Percentiles rank a stretch among this genome's conserved stretches.
These are phyloP conservation scores for Rheum nobile DNA, from an alignment of 148 eudicot species.

Conservation along the genomic window DNA sequence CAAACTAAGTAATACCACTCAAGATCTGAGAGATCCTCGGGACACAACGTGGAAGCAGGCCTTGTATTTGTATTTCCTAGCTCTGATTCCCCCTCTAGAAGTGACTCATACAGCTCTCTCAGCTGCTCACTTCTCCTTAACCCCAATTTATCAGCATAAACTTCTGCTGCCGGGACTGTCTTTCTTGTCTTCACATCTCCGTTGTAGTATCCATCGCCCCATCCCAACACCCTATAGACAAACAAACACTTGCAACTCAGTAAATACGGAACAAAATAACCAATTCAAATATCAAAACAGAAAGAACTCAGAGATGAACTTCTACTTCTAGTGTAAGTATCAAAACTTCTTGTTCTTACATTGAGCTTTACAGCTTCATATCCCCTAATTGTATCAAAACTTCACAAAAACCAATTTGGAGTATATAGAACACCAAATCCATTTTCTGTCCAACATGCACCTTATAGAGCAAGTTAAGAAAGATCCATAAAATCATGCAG, in stretches of 20 bases:
- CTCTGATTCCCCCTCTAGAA: conserved; percentile 29
- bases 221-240: conserved; percentile 37
- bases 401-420: conserved; percentile 84
- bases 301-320: not conserved
- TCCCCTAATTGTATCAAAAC: too few relatives aligned
- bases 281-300: not conserved
- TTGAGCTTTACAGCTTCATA: too few relatives aligned
- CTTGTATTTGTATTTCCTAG: conserved; percentile 18
- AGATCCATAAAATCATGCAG: not conserved
- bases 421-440: conserved; percentile 88
- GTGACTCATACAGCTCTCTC: conserved; percentile 40
- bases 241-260: not conserved
- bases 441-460: conserved; percentile 75
- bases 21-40: conserved; percentile 38
- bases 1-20: conserved; percentile 67
- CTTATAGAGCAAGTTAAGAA: not conserved
- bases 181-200: conserved; percentile 39
- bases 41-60: conserved; percentile 24
- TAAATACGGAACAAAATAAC: not conserved
- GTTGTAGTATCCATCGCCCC: conserved; percentile 56
- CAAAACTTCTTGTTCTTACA: too few relatives aligned
- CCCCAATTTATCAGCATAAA: conserved; percentile 25
- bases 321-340: not conserved
- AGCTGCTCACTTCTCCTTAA: conserved; percentile 44
- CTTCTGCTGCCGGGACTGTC: conserved; percentile 20